A percentile compares a stretch with the other conserved stretches of the same genome.
Conservation (phyloP, 768 basidiomycete species). For the Wakefieldia striispora region DNA sequence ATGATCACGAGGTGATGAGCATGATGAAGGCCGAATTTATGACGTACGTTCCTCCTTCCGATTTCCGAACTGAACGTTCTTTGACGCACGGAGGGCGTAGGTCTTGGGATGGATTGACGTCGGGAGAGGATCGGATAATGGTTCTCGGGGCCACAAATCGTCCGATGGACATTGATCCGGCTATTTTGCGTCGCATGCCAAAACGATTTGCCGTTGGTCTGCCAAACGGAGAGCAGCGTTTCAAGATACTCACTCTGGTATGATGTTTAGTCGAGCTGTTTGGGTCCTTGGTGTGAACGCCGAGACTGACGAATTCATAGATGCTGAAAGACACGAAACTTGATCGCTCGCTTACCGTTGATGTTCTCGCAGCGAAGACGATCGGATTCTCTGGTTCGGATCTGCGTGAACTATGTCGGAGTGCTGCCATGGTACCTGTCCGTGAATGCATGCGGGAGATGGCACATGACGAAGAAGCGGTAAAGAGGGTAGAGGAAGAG, state of each 20-base stretch:
- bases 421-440: constrained; percentile 91
- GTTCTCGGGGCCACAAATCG: constrained; percentile 96
- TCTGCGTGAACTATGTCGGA: constrained; percentile 87
- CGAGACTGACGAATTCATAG: constrained; percentile 36
- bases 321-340: constrained; percentile 82
- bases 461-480: constrained; percentile 46
- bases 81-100: constrained; percentile 35
- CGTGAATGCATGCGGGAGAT: constrained; percentile 72
- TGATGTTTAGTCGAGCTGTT: constrained; percentile 14
- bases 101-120: constrained; percentile 92
- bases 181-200: constrained; percentile 94
- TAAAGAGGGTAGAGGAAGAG: constrained; percentile 41
- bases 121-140: constrained; percentile 76
- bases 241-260: constrained; percentile 82
- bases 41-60: constrained; percentile 54
- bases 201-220: constrained; percentile 88
- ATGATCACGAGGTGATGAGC: constrained; percentile 95
- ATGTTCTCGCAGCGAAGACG: constrained; percentile 61
- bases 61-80: neutral
- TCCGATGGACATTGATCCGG: constrained; percentile 86
- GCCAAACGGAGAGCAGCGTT: constrained; percentile 74
- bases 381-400: constrained; percentile 87
- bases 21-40: constrained; percentile 99
- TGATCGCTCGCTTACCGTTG: constrained; percentile 57
- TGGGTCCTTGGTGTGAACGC: neutral